Conservation (phyloP, 2,329 filamentous ascomycete genomes). For the Fusarium gaditjirri region DNA sequence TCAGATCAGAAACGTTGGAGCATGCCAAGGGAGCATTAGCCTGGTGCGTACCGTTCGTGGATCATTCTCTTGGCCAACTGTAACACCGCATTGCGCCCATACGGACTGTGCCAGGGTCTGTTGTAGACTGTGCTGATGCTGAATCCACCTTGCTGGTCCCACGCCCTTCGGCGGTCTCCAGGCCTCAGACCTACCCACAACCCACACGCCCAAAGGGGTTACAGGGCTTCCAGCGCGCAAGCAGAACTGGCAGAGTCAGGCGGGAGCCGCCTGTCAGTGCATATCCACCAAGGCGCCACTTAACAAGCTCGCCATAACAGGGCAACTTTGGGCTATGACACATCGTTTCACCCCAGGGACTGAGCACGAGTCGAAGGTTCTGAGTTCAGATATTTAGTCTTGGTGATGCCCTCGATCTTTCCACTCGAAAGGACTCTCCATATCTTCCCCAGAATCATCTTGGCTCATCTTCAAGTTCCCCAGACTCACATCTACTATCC, state of each 20-base stretch:
- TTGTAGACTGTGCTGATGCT: conserved; percentile 26
- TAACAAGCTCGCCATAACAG: conserved; percentile 45
- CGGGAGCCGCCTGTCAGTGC: conserved; percentile 38
- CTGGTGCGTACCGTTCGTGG: conserved; percentile 25
- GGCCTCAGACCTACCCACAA: conserved; percentile 24
- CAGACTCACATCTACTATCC: conserved; percentile 24
- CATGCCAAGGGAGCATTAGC: conserved; percentile 20
- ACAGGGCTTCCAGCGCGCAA: conserved; percentile 31
- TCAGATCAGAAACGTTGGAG: conserved; percentile 37
- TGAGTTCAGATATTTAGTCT: conserved; percentile 43
- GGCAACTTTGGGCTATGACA: conserved; percentile 44
- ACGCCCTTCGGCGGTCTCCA: conserved; percentile 36
- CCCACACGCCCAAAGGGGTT: conserved; percentile 37
- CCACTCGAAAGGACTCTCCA: conserved; percentile 34
- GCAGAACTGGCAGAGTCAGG: conserved; percentile 40
- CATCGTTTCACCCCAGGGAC: conserved; percentile 41
- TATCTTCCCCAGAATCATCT: conserved; percentile 37
- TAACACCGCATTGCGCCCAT: background rate
- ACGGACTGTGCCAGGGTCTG: conserved; percentile 14
- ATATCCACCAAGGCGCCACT: conserved; percentile 41
- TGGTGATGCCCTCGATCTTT: conserved; percentile 38
- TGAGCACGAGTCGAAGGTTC: conserved; percentile 28
- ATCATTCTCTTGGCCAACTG: conserved; percentile 18
- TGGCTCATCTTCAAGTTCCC: conserved; percentile 28
- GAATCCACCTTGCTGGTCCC: conserved; percentile 29